These are phyloP conservation scores for Rhododendron griersonianum DNA, from an alignment of 148 eudicot genomes.

Conservation along the genomic window DNA sequence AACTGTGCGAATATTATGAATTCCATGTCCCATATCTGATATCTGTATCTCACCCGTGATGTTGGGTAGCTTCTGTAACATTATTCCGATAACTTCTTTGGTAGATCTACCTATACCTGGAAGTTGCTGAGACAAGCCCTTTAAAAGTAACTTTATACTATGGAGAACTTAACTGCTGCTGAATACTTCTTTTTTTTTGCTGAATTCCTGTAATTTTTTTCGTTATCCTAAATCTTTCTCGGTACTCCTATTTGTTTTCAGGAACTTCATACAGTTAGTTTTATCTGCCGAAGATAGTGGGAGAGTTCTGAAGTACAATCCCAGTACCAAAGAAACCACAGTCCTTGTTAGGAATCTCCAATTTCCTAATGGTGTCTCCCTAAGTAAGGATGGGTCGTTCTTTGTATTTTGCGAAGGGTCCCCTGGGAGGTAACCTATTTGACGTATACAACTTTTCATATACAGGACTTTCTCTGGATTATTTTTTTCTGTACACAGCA, in stretches of 20 bases:
- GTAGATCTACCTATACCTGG: not conserved
- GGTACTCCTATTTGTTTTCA: constrained; percentile 23
- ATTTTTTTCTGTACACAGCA: not conserved
- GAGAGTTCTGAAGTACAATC: constrained; percentile 76
- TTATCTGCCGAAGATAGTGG: constrained; percentile 76
- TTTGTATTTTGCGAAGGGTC: constrained; percentile 68
- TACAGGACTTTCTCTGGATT: not conserved
- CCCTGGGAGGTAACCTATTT: constrained; percentile 51
- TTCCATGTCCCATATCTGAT: not conserved
- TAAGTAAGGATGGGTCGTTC: constrained; percentile 81
- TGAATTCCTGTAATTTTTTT: not conserved
- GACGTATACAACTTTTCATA: not conserved
- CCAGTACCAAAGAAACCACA: constrained; percentile 56
- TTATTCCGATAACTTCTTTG: not conserved
- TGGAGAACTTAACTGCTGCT: not conserved
- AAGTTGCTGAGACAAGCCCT: not conserved
- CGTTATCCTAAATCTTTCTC: not conserved
- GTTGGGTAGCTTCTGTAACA: not conserved
- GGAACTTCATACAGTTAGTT: constrained; percentile 86
- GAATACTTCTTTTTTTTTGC: not conserved
- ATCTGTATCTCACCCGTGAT: not conserved
- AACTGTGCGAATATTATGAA: not conserved
- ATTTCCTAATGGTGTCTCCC: constrained; percentile 80
- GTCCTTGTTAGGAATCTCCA: constrained; percentile 63
- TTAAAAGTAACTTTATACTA: not conserved